These are phyloP conservation scores for Colletotrichum eremochloae DNA, from an alignment of 2,329 filamentous ascomycete species.

Conservation along the genomic window DNA sequence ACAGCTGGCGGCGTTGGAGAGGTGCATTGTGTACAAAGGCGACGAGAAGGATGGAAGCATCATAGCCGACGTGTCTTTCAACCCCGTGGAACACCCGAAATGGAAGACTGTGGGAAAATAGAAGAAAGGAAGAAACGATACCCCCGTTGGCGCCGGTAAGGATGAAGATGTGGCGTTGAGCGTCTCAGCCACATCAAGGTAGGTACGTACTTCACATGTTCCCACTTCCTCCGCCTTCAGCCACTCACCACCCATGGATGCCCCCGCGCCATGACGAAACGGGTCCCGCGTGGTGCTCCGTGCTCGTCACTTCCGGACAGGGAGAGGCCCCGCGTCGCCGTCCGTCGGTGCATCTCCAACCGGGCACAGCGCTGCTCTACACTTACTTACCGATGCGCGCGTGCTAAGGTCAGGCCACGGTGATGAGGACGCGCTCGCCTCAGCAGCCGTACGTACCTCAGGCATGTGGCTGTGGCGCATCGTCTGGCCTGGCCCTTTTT, in stretches of 20 bases:
- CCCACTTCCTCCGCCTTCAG: neutral
- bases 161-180: conserved; percentile 24
- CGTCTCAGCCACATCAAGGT: neutral
- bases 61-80: neutral
- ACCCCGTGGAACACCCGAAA: neutral
- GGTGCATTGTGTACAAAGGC: too few species aligned
- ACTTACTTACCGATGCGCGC: neutral
- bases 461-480: neutral
- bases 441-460: neutral
- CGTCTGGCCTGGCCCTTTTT: conserved; percentile 1
- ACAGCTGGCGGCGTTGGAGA: neutral
- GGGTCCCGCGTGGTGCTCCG: conserved; percentile 30
- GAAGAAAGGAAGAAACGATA: conserved; percentile 1
- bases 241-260: conserved; percentile 21
- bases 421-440: neutral
- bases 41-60: too few species aligned
- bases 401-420: neutral
- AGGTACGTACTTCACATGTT: neutral
- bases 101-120: neutral
- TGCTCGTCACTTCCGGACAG: conserved; percentile 27
- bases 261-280: conserved; percentile 39
- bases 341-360: conserved; percentile 7
- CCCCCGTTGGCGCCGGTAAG: conserved; percentile 3
- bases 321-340: conserved; percentile 33
- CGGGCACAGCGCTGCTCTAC: neutral